These are phyloP conservation scores for Pseudogymnoascus sp. DNA, from an alignment of 2,329 filamentous ascomycete genomes.

Conservation along the genomic window DNA sequence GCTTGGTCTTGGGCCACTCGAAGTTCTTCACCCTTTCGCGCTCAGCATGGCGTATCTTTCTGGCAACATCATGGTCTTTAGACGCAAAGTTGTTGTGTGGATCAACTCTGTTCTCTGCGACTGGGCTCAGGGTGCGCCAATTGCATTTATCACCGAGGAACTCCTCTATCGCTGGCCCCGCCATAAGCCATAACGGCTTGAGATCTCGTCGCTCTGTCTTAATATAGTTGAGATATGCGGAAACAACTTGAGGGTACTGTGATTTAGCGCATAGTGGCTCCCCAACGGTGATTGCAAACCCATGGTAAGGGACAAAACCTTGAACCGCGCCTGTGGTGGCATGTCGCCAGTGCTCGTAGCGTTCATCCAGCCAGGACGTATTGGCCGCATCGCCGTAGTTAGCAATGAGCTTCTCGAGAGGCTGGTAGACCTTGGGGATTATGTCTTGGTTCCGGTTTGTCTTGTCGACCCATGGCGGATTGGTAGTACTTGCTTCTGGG, in stretches of 20 bases:
- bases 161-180: conserved; percentile 70
- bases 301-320: conserved; percentile 69
- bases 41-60: conserved; percentile 79
- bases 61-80: conserved; percentile 67
- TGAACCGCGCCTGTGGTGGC: conserved; percentile 71
- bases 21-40: conserved; percentile 76
- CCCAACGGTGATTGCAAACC: conserved; percentile 77
- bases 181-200: conserved; percentile 73
- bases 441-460: conserved; percentile 34
- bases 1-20: conserved; percentile 59
- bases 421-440: conserved; percentile 54
- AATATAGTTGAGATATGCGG: conserved; percentile 67
- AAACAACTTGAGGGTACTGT: conserved; percentile 68
- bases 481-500: conserved; percentile 76
- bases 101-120: conserved; percentile 81
- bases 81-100: conserved; percentile 59
- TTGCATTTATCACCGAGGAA: conserved; percentile 72
- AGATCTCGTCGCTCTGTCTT: conserved; percentile 62
- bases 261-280: conserved; percentile 75
- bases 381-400: conserved; percentile 94
- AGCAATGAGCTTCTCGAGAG: conserved; percentile 79
- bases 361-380: conserved; percentile 86
- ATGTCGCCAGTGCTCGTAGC: conserved; percentile 84
- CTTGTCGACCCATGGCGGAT: conserved; percentile 52
- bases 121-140: conserved; percentile 84